Base-by-base conservation (phyloP, 2,329 filamentous ascomycete species). In the Pestalotiopsis sp. region DNA sequence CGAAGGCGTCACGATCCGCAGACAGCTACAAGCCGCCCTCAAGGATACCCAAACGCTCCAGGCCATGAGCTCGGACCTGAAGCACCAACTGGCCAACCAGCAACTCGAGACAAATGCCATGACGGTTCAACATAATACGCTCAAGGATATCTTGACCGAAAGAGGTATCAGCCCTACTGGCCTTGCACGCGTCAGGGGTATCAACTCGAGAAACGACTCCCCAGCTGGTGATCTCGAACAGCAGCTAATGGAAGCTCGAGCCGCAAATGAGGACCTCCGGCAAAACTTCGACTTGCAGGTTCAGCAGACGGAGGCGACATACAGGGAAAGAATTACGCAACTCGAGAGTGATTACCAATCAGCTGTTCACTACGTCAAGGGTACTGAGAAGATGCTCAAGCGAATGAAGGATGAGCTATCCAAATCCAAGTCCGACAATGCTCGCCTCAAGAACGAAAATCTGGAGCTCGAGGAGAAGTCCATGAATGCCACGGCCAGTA, bases 321-420 rank as follows among this genome's bases (percentile, higher is more conserved):
- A 97, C 81, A 92, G 94, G 70, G 94, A 98, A 78, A 98, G 98
- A 79, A 86, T 99, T 65, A 89, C 93, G 68, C 94, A 97, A 77
- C 89, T 99, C 39, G 94, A 98, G 81, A 97, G 94, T 77, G 96
- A 99, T 78, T 98, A 99, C 78, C 94, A 98, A 79, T 97, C 96
- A 56, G 95, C 96, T 17, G 94, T 98, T 63, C 96, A 98, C 80
- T 99, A 99, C 76, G 93, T 99, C 73, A 97, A 97, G 80, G 96
- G 96, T 68, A 98, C 96, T 1, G 96, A 99, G 81, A 98, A 98
- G 86, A 98, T 99, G 94, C 88, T 99, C 62, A 94, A 96, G 80
- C 95, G 97, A 79, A 95, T 99, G 86, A 98, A 98, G 83, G 94
- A 98, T 75, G 96, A 99, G 81, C 85, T 99, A n/a, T 86, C 92